Evolutionary conservation across 2,329 filamentous ascomycete species (phyloP), one percentile per base, ranked within the genome.

Genomic region (Diaporthe humulicola): DNA sequence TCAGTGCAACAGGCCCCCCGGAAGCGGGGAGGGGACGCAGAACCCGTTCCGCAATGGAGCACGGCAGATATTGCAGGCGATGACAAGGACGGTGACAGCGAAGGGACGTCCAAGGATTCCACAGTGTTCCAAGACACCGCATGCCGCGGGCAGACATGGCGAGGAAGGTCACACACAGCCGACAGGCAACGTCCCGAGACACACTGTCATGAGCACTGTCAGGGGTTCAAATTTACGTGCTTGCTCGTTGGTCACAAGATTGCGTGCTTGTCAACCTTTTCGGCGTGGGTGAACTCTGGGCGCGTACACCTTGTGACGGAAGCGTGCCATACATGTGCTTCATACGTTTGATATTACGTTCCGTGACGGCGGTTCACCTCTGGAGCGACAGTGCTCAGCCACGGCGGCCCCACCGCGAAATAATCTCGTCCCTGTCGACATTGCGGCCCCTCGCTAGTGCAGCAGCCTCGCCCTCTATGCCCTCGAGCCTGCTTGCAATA

Each of bases 361-460:
- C 10, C 48, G 25, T 25, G 33, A 64, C 8, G 12, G 15, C n/a
- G 3, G 45, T n/a, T n/a, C 30, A 15, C 9, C 10, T 22, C 22
- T 33, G 45, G 6, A 67, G 8, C 30, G 22, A 25, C 22, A n/a
- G 4, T 25, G 45, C 48, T 76, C 48, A 76, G 15, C 22, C 22
- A 45, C 58, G 73, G 10, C 67, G 69, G 1, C 79, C 80, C 87
- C 87, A 89, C 10, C 86, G 81, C n/a, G 82, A 79, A 30, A 88
- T 77, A 33, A 92, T 81, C 60, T 89, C 86, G 8, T 89, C 87
- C 74, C 84, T 85, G 78, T 86, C 87, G n/a, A 84, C 81, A 75
- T 87, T 89, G 76, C 81, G 85, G 1, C 79, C 82, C 36, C 81
- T 78, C 7, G 84, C 78, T 45, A 81, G 82, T 58, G 82, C 83